Evolutionary conservation across 495 filamentous ascomycete species (phyloP).

Genomic region (Talaromyces stipitatus): DNA sequence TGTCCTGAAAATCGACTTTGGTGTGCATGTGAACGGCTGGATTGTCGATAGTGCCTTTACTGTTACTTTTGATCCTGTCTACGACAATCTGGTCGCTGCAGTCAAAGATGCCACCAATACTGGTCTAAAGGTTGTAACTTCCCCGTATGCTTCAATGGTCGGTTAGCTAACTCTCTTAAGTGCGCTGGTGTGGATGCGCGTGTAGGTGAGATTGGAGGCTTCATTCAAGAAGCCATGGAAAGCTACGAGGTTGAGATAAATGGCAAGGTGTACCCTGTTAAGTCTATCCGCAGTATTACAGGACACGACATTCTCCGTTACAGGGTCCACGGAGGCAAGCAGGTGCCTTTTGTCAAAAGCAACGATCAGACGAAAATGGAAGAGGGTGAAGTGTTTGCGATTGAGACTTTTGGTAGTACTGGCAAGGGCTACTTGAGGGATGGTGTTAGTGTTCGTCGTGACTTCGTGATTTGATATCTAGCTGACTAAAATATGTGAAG

Average conservation of each 20-base stretch:
- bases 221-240: constrained; percentile 62
- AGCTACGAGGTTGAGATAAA: constrained; percentile 56
- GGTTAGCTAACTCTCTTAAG: constrained; percentile 16
- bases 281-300: constrained; percentile 48
- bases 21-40: constrained; percentile 56
- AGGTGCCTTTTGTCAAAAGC: constrained; percentile 54
- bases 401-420: constrained; percentile 59
- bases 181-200: constrained; percentile 56
- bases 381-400: constrained; percentile 57
- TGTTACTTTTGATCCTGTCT: constrained; percentile 52
- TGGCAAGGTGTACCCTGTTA: constrained; percentile 49
- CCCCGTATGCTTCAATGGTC: background rate
- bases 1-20: constrained; percentile 64
- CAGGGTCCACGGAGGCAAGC: constrained; percentile 54
- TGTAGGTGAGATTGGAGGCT: constrained; percentile 52
- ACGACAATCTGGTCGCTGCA: constrained; percentile 52
- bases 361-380: constrained; percentile 57
- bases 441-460: constrained; percentile 25
- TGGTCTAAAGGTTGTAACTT: constrained; percentile 40
- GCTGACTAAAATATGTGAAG: constrained; percentile 16
- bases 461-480: background rate
- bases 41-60: constrained; percentile 63
- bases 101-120: constrained; percentile 59
- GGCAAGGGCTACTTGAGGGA: constrained; percentile 41
- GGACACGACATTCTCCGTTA: constrained; percentile 56